phyloP scores from a whole-genome alignment of 805 yeast species.

The Yamadazyma scolyti region DNA sequence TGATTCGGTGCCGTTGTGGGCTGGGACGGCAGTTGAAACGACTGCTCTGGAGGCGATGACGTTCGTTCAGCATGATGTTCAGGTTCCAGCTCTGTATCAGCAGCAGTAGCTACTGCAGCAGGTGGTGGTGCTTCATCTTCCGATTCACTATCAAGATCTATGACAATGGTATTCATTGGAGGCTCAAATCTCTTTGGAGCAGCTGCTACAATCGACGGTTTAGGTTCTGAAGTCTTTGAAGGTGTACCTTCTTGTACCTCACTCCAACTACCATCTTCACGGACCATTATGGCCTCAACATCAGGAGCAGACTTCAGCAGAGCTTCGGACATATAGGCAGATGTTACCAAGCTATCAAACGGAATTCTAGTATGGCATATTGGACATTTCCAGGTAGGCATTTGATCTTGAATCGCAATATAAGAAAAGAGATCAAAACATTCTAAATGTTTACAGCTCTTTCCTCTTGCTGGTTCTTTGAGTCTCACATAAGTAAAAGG shows the following conservation, averaged over 20 bases:
- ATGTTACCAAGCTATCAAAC: constrained; percentile 60
- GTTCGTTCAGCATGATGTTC: too few relatives aligned
- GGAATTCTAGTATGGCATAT: constrained; percentile 58
- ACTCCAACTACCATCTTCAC: constrained; percentile 72
- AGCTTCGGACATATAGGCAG: constrained; percentile 69
- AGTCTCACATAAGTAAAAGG: constrained; percentile 75
- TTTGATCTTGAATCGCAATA: constrained; percentile 69
- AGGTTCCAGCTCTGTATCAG: too few relatives aligned
- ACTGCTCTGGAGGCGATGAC: too few relatives aligned
- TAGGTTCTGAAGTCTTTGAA: too few relatives aligned
- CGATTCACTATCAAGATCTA: constrained; percentile 6
- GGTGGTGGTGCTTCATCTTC: constrained; percentile 5
- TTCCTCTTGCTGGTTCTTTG: constrained; percentile 66
- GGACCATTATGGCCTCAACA: constrained; percentile 63
- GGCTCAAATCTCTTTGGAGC: background rate
- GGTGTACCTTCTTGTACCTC: constrained; percentile 5
- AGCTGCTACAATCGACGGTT: too few relatives aligned
- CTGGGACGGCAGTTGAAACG: too few relatives aligned
- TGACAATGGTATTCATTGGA: constrained; percentile 4
- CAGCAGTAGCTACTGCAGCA: too few relatives aligned
- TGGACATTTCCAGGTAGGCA: constrained; percentile 88
- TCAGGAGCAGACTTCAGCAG: constrained; percentile 49
- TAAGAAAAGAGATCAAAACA: constrained; percentile 84
- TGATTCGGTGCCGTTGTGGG: background rate
- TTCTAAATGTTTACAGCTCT: constrained; percentile 72